These are phyloP conservation scores for Lithospermum erythrorhizon DNA, from an alignment of 257 asterid species.

Conservation along the genomic window DNA sequence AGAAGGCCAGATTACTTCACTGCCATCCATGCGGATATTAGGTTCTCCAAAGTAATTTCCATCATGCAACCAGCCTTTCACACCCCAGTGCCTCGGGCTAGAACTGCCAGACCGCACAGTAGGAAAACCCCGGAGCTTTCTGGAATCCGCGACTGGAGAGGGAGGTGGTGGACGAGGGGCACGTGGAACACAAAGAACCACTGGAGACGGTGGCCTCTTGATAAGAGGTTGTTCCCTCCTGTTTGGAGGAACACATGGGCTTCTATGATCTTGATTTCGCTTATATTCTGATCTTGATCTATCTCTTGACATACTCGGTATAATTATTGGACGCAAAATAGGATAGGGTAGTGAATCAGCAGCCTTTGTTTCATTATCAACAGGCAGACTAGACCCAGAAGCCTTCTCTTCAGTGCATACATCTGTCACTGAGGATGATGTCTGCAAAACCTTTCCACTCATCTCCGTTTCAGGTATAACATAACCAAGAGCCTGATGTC, in stretches of 20 bases:
- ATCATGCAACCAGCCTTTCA: slow-evolving; percentile 94
- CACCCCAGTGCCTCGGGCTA: slow-evolving; percentile 99
- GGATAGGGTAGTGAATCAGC: slow-evolving; percentile 92
- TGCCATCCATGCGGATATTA: slow-evolving; percentile 71
- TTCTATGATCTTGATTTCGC: slow-evolving; percentile 73
- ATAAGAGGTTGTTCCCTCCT: slow-evolving; percentile 84
- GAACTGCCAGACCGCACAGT: slow-evolving; percentile 99
- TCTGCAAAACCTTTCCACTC: slow-evolving; percentile 68
- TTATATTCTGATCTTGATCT: slow-evolving; percentile 77
- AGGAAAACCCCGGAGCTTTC: slow-evolving; percentile 87
- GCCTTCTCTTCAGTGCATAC: slow-evolving; percentile 62
- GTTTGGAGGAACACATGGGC: slow-evolving; percentile 91
- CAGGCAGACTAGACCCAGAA: slow-evolving; percentile 56
- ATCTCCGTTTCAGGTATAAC: slow-evolving; percentile 84
- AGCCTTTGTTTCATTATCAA: slow-evolving; percentile 63
- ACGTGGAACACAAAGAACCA: slow-evolving; percentile 93
- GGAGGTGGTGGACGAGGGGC: slow-evolving; percentile 99
- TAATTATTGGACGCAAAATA: slow-evolving; percentile 85
- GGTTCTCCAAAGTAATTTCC: slow-evolving; percentile 83
- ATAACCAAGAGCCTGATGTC: slow-evolving; percentile 65
- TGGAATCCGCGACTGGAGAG: slow-evolving; percentile 82
- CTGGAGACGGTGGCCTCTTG: slow-evolving; percentile 98
- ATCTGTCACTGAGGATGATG: slow-evolving; percentile 62
- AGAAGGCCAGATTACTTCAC: slow-evolving; percentile 93
- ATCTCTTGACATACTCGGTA: slow-evolving; percentile 88